Base-by-base conservation (phyloP, 345 rosid species). In the Hibiscus trionum region DNA sequence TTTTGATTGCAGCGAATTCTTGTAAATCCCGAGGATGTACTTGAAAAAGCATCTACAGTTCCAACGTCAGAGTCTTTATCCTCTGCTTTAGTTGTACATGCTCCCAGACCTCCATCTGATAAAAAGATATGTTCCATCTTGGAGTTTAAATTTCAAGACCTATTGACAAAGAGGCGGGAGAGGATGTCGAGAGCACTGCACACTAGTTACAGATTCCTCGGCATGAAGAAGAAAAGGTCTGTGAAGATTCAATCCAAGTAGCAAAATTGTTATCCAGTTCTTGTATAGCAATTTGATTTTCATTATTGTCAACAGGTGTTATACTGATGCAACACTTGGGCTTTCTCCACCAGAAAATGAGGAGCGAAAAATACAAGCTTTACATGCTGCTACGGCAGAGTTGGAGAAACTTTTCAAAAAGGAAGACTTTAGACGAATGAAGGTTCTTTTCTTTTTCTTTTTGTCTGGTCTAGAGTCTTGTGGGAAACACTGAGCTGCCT, bases 311-410 rank as follows among this genome's bases (percentile, higher is more conserved):
- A 78, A 78, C 77, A 92, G 93, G 83, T 84, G 80, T 72, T 95
- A 86, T 81, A 81, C 90, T 16, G 98, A 93, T 79, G 99, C 99
- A 42, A 88, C 98, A 9, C 80, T 95, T 72, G 97, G 90, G 77
- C 83, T 89, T 64, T 85, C 97, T 77, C 97, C 88, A 73, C 90
- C 84, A 15, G 93, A 87, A 70, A 85, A 89, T 74, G 98, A 88
- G 78, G 99, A 90, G 81, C 82, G 84, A 63, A 95, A 88, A 83
- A 86, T 86, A 76, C 77, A 84, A 66, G 91, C 90, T 78, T 83
- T 90, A 72, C 93, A 90, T 79, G 97, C 98, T 68, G 99, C 99
- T 63, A 86, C 89, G 49, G 83, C 85, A 37, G 99, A 95, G 80
- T 77, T 92, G 75, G 99, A 95, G 79, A 88, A 90, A 75, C 87